Percentiles rank a stretch among this genome's conserved stretches.
These are phyloP conservation scores for Aspergillus biplanus DNA, from an alignment of 495 filamentous ascomycete species.

Conservation along the genomic window DNA sequence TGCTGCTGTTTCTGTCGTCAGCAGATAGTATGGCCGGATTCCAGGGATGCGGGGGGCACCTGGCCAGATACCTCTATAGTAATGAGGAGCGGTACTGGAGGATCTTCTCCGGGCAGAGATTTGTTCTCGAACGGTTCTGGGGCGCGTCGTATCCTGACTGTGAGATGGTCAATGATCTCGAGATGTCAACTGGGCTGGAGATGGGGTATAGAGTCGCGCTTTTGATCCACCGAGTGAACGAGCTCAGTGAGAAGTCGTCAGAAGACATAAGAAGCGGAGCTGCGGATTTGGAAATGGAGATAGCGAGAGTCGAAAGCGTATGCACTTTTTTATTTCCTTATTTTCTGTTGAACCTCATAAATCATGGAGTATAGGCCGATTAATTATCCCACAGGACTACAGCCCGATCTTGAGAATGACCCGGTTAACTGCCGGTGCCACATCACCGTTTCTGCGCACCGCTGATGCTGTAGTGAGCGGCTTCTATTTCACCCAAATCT, in stretches of 20 bases:
- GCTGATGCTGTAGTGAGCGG: not conserved
- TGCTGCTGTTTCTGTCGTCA: not conserved
- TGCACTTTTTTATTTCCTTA: not conserved
- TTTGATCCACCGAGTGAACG: not conserved
- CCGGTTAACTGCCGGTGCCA: not conserved
- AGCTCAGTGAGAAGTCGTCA: not conserved
- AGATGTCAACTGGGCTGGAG: not conserved
- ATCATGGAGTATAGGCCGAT: not conserved
- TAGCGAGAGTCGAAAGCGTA: not conserved
- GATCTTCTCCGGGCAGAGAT: not conserved
- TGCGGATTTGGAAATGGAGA: not conserved
- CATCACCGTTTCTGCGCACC: not conserved
- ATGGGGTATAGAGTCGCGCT: conserved; percentile 2
- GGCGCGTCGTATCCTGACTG: not conserved
- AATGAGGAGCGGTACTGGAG: not conserved
- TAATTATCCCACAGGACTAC: not conserved
- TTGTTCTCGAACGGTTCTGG: not conserved
- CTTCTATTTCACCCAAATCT: conserved; percentile 5
- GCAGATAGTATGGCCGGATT: not conserved
- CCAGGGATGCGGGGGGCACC: conserved; percentile 4
- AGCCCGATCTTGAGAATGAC: conserved; percentile 1
- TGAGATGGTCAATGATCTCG: conserved; percentile 1
- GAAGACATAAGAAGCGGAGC: not conserved
- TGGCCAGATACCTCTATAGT: not conserved
- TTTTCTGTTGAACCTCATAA: too few species aligned